phyloP scores from a whole-genome alignment of 768 basidiomycete species.

The Mycena metata region DNA sequence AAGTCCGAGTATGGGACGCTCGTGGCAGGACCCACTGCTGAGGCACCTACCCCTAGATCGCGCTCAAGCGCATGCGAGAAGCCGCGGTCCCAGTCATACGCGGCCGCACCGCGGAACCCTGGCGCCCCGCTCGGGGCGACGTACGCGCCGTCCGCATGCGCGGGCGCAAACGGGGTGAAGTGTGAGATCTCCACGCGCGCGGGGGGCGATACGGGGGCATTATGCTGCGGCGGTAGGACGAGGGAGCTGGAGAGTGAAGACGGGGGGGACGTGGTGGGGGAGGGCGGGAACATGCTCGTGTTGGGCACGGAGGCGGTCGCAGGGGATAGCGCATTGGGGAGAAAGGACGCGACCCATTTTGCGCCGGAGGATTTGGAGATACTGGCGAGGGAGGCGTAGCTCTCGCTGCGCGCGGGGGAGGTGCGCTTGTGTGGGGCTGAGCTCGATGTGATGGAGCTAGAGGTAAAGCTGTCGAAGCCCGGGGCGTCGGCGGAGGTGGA shows the following conservation, averaged over 20 bases:
- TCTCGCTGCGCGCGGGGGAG: slow-evolving; percentile 23
- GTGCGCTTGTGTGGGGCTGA: background rate
- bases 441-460: background rate
- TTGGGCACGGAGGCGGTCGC: slow-evolving; percentile 28
- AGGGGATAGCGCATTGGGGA: slow-evolving; percentile 30
- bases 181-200: slow-evolving; percentile 30
- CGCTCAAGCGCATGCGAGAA: slow-evolving; percentile 63
- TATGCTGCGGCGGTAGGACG: slow-evolving; percentile 3
- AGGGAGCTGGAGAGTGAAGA: slow-evolving; percentile 33
- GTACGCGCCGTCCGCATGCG: slow-evolving; percentile 57
- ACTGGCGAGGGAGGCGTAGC: slow-evolving; percentile 31
- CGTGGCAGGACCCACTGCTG: slow-evolving; percentile 14
- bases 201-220: slow-evolving; percentile 12
- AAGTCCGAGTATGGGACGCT: slow-evolving; percentile 29
- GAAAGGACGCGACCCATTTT: slow-evolving; percentile 37
- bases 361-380: slow-evolving; percentile 36
- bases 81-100: slow-evolving; percentile 76
- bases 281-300: slow-evolving; percentile 25
- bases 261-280: slow-evolving; percentile 16
- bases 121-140: slow-evolving; percentile 75
- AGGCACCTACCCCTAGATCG: slow-evolving; percentile 49
- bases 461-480: slow-evolving; percentile 24
- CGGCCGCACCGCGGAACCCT: slow-evolving; percentile 74
- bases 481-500: slow-evolving; percentile 34
- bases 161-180: slow-evolving; percentile 59